Evolutionary conservation across 176 grass and related monocot genomes (phyloP).

Genomic region (Cenchrus americanus): DNA sequence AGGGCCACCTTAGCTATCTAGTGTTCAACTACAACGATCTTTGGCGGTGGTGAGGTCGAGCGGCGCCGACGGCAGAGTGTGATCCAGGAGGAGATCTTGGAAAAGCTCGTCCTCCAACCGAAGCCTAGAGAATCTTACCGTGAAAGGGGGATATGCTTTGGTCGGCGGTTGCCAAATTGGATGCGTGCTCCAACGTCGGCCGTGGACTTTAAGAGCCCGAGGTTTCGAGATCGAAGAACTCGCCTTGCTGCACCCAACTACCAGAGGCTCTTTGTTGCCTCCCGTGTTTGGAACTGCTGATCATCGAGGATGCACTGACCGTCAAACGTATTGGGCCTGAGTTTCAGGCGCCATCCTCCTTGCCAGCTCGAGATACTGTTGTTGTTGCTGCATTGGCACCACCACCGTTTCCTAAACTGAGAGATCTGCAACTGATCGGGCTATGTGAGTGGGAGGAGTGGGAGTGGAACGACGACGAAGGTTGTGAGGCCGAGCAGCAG

Average conservation of each 20-base stretch:
- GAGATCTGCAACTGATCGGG: not conserved
- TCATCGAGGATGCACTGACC: fast-evolving
- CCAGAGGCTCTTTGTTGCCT: too few relatives aligned
- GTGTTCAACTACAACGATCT: not conserved
- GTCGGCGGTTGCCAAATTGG: too few relatives aligned
- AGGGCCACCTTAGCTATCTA: not conserved
- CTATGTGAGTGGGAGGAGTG: too few relatives aligned
- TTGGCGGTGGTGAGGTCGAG: not conserved
- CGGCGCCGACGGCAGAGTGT: not conserved
- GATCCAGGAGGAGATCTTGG: not conserved
- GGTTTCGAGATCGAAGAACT: too few relatives aligned
- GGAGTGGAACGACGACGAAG: too few relatives aligned
- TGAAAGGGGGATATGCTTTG: too few relatives aligned
- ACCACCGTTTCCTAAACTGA: not conserved
- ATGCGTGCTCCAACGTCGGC: too few relatives aligned
- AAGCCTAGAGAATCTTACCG: too few relatives aligned
- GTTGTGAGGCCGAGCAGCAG: too few relatives aligned
- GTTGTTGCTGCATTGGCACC: not conserved
- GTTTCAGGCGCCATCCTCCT: not conserved
- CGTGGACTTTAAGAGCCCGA: too few relatives aligned
- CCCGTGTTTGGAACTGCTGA: not conserved
- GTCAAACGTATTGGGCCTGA: not conserved
- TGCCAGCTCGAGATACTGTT: too few relatives aligned
- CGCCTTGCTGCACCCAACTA: too few relatives aligned
- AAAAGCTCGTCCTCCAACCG: not conserved